Evolutionary conservation across 176 grass and related monocot species (phyloP).

Genomic region (Olyra latifolia): DNA sequence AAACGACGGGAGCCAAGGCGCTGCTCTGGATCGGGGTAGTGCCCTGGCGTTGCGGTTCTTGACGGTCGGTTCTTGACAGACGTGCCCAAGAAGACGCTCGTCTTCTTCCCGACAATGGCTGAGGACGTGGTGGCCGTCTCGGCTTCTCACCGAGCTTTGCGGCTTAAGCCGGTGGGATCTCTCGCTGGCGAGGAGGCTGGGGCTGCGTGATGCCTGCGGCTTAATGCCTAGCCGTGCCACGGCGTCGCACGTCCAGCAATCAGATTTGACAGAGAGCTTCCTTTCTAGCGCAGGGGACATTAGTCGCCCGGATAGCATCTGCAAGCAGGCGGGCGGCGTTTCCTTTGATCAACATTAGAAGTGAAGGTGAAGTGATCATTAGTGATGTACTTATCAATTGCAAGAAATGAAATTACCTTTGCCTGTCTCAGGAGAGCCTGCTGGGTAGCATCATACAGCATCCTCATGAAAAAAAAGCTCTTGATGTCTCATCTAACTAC

Average conservation of each 20-base stretch:
- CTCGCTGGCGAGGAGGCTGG: background rate
- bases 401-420: constrained; percentile 35
- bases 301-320: constrained; percentile 43
- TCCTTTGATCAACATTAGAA: background rate
- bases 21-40: background rate
- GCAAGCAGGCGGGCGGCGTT: background rate
- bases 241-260: background rate
- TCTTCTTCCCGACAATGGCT: background rate
- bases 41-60: background rate
- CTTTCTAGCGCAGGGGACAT: constrained; percentile 28
- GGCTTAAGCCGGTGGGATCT: constrained; percentile 11
- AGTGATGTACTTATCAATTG: background rate
- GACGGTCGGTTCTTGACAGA: constrained; percentile 27
- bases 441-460: constrained; percentile 60
- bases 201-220: background rate
- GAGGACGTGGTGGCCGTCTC: background rate
- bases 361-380: background rate
- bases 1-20: background rate
- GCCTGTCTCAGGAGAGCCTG: constrained; percentile 43
- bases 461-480: constrained; percentile 48
- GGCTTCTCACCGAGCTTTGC: constrained; percentile 15
- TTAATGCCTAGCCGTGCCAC: background rate
- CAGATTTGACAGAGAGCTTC: constrained; percentile 10
- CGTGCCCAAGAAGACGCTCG: background rate
- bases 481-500: constrained; percentile 64